phyloP scores from a whole-genome alignment of 139 green algal genomes.

The Chlamydomonas schloesseri region DNA sequence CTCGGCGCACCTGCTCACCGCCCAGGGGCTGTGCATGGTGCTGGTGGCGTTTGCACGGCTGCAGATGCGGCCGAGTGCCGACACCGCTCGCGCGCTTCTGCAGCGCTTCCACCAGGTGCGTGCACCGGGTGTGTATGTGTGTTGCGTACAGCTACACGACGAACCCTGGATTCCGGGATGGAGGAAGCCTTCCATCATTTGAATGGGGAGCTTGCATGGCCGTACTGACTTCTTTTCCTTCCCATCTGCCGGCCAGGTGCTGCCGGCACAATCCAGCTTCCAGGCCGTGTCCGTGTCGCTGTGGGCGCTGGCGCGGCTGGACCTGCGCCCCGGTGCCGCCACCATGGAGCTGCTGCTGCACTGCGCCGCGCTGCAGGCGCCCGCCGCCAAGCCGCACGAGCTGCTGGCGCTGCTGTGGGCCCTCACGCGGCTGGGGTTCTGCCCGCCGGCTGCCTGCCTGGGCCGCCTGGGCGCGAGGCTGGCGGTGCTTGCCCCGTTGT shows the following conservation, averaged over 20 bases:
- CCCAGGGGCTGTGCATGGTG: constrained; percentile 16
- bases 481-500: background rate
- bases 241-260: too few relatives aligned
- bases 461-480: background rate
- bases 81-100: background rate
- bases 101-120: background rate
- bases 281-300: background rate
- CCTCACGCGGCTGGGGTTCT: constrained; percentile 21
- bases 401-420: constrained; percentile 19
- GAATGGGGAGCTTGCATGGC: too few relatives aligned
- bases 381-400: constrained; percentile 22
- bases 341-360: background rate
- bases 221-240: too few relatives aligned
- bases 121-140: too few relatives aligned
- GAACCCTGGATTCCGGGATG: too few relatives aligned
- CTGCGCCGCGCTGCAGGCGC: constrained; percentile 14
- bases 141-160: too few relatives aligned
- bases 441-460: background rate
- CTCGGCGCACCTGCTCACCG: background rate
- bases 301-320: background rate
- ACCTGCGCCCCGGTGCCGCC: background rate
- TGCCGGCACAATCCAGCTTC: constrained; percentile 8
- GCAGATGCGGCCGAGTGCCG: background rate
- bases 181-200: too few relatives aligned
- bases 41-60: background rate